phyloP scores from a whole-genome alignment of 768 basidiomycete genomes.

The Porphyrellus cyaneotinctus region DNA sequence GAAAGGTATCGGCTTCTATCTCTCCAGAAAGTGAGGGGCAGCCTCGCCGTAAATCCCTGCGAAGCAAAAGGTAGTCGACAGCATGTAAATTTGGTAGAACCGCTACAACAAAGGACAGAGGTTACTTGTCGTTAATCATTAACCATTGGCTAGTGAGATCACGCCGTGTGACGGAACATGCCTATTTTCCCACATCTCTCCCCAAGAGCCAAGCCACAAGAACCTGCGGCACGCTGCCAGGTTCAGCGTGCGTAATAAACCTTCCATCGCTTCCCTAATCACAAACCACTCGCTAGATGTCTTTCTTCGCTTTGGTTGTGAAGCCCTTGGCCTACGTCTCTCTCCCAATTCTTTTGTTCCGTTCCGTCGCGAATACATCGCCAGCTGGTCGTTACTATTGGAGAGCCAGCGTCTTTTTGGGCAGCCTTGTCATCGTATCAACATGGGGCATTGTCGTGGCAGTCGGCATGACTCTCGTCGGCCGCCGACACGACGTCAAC shows the following conservation, averaged over 20 bases:
- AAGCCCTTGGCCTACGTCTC: conserved; percentile 76
- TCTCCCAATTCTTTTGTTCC: conserved; percentile 63
- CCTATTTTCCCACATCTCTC: conserved; percentile 32
- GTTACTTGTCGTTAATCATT: no score
- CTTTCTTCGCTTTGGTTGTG: conserved; percentile 54
- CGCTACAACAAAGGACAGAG: no score
- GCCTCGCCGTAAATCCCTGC: conserved; percentile 22
- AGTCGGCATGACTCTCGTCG: conserved; percentile 59
- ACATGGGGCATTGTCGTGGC: conserved; percentile 69
- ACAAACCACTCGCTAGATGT: conserved; percentile 44
- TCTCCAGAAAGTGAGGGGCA: conserved; percentile 4
- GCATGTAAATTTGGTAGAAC: not conserved
- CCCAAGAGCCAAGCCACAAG: conserved; percentile 12
- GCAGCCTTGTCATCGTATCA: conserved; percentile 65
- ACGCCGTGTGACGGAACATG: not conserved
- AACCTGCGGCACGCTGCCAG: conserved; percentile 22
- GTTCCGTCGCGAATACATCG: conserved; percentile 52
- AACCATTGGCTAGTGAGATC: not conserved
- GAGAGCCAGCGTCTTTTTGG: conserved; percentile 66
- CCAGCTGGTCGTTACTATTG: conserved; percentile 67
- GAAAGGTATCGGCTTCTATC: conserved; percentile 14
- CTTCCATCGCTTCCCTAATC: conserved; percentile 7
- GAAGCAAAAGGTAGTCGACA: conserved; percentile 12
- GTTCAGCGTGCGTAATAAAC: conserved; percentile 22
- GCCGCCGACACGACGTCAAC: conserved; percentile 76